A percentile compares a stretch with the other conserved stretches of the same genome.
Evolutionary conservation across 2,329 filamentous ascomycete species (phyloP).

Genomic region (Fonsecaea erecta): DNA sequence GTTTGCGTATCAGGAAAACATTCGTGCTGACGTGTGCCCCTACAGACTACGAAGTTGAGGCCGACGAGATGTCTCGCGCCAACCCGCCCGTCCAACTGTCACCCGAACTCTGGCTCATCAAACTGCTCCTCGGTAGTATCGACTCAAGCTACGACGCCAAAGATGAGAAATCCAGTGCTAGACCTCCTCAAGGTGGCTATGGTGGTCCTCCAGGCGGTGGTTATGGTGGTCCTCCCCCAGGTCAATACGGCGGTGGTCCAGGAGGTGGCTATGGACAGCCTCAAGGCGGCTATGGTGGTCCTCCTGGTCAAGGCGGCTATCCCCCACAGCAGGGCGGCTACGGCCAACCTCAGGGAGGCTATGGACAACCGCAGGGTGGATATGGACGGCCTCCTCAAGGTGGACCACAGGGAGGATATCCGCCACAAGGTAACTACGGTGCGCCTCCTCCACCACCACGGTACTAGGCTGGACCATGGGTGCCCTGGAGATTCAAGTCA

Average conservation of each 20-base stretch:
- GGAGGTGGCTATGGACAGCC: constrained; percentile 43
- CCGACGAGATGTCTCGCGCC: constrained; percentile 67
- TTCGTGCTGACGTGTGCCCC: neutral
- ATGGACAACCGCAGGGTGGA: constrained; percentile 36
- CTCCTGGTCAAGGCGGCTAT: constrained; percentile 38
- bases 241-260: constrained; percentile 36
- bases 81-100: constrained; percentile 67
- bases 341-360: constrained; percentile 39
- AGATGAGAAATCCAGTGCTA: constrained; percentile 61
- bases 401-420: constrained; percentile 36
- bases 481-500: neutral
- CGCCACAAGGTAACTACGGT: constrained; percentile 33
- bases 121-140: constrained; percentile 70
- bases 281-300: constrained; percentile 29
- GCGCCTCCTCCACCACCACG: constrained; percentile 31
- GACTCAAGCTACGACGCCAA: constrained; percentile 69
- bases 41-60: constrained; percentile 69
- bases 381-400: constrained; percentile 37
- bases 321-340: constrained; percentile 41
- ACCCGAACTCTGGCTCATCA: constrained; percentile 69
- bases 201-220: constrained; percentile 35
- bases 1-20: neutral
- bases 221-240: constrained; percentile 29
- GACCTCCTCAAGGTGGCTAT: constrained; percentile 39
- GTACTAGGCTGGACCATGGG: constrained; percentile 17